phyloP scores from a whole-genome alignment of 2,329 filamentous ascomycete genomes.

The Ceratocystis variospora region DNA sequence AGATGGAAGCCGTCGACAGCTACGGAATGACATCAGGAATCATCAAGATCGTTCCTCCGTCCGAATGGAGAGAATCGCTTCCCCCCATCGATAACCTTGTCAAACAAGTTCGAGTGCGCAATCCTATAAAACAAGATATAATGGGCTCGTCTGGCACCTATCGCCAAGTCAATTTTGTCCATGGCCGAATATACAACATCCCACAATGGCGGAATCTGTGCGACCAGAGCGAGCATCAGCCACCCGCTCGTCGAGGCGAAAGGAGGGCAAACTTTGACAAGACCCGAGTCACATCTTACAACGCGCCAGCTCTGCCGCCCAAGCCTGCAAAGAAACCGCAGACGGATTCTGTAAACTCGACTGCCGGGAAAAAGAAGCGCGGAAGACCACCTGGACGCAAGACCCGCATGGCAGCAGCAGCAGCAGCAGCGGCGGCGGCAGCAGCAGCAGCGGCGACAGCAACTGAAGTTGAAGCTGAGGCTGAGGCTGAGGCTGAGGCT shows the following conservation, averaged over 20 bases:
- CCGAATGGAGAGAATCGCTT: constrained; percentile 79
- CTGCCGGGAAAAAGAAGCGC: constrained; percentile 29
- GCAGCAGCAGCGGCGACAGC: constrained; percentile 21
- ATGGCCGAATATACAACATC: constrained; percentile 89
- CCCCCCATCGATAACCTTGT: constrained; percentile 70
- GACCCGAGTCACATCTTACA: constrained; percentile 15
- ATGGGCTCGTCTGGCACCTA: constrained; percentile 92
- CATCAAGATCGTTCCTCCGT: constrained; percentile 83
- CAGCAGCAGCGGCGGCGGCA: constrained; percentile 30
- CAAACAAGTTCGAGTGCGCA: constrained; percentile 84
- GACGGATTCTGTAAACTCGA: constrained; percentile 20
- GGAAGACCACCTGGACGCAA: constrained; percentile 28
- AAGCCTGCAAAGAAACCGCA: not conserved
- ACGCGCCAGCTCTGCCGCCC: not conserved
- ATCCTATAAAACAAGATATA: constrained; percentile 97
- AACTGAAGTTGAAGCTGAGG: not conserved
- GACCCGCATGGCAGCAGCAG: constrained; percentile 24
- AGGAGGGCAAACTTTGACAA: constrained; percentile 49
- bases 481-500: not conserved
- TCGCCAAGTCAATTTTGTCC: constrained; percentile 92
- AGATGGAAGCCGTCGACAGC: constrained; percentile 72
- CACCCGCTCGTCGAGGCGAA: constrained; percentile 78
- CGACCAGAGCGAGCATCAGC: constrained; percentile 90
- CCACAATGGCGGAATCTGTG: constrained; percentile 92
- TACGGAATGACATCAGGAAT: constrained; percentile 98